Evolutionary conservation across 1,139 yeast species (phyloP).

Genomic region (Yarrowia galli): DNA sequence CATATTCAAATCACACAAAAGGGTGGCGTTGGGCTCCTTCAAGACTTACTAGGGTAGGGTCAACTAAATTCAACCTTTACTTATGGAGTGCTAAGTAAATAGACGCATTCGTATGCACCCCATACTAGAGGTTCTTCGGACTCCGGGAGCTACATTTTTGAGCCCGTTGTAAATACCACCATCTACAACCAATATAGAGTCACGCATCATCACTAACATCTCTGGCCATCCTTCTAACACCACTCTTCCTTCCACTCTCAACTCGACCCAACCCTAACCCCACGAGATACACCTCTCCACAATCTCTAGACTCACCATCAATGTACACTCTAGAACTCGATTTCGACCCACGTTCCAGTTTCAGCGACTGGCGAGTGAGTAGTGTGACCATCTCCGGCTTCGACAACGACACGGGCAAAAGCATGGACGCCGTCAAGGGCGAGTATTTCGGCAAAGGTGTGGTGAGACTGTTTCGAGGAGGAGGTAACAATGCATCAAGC

Average conservation of each 20-base stretch:
- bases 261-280: slow-evolving; percentile 7
- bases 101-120: no score
- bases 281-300: not conserved
- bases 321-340: slow-evolving; percentile 32
- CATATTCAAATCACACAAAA: no score
- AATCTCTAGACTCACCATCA: not conserved
- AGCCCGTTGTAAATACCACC: no score
- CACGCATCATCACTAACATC: no score
- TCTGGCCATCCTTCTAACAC: not conserved
- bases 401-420: slow-evolving; percentile 29
- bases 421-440: slow-evolving; percentile 38
- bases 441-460: slow-evolving; percentile 40
- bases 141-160: no score
- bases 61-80: no score
- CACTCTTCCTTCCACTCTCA: not conserved
- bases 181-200: no score
- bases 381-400: slow-evolving; percentile 14
- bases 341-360: slow-evolving; percentile 16
- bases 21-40: no score
- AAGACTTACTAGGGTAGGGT: no score
- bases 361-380: slow-evolving; percentile 34
- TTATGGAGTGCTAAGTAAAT: no score
- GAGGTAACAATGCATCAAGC: not conserved
- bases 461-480: slow-evolving; percentile 34
- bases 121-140: no score